Base-by-base conservation (phyloP, 2,329 filamentous ascomycete genomes). In the Fusarium penzigii region DNA sequence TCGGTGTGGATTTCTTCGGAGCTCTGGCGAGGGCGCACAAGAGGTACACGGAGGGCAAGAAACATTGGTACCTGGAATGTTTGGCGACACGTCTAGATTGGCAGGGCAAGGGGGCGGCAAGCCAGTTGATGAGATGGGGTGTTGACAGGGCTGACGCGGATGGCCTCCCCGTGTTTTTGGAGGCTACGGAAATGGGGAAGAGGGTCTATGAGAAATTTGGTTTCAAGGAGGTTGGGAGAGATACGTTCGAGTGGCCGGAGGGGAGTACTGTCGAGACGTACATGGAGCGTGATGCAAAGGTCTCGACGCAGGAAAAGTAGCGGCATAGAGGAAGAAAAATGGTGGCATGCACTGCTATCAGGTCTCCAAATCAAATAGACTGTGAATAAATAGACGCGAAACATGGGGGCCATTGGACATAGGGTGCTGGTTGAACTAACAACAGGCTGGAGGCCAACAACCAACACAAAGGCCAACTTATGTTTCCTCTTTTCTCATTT, bases 41-140 rank as follows among this genome's bases (percentile, higher is more conserved):
- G 13, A 63, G 64, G 41, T 64, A 74, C 34, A 77, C 79, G 70
- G 68, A 64, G 0, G 66, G 63, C 5, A 70, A 65, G n/a, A 71
- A 66, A 51, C 80, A 82, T 57, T 78, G 74, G 68, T 77, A 74
- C 55, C 68, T 84, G 10, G 78, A 80, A 55, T 58, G 81, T 7
- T 61, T 83, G 3, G 75, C 70, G 3, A 78, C 77, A 11, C 65
- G 69, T 41, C 67, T 65, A 3, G 71, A 69, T 16, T 71, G 70
- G 53, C 78, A 79, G 62, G 73, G 80, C 1, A 72, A 68, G 39
- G 80, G 81, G 0, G 72, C 74, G 0, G 78, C 73, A 0, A 69
- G 69, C 13, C 63, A 66, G 29, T 48, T 84, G 17, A 58, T 83
- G 39, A 63, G 65, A 25, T 83, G 78, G 77, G 81, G 80, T 0